Percentiles rank a stretch among this genome's conserved stretches.
phyloP scores from a whole-genome alignment of 176 grass and related monocot genomes.

The Avena sativa region DNA sequence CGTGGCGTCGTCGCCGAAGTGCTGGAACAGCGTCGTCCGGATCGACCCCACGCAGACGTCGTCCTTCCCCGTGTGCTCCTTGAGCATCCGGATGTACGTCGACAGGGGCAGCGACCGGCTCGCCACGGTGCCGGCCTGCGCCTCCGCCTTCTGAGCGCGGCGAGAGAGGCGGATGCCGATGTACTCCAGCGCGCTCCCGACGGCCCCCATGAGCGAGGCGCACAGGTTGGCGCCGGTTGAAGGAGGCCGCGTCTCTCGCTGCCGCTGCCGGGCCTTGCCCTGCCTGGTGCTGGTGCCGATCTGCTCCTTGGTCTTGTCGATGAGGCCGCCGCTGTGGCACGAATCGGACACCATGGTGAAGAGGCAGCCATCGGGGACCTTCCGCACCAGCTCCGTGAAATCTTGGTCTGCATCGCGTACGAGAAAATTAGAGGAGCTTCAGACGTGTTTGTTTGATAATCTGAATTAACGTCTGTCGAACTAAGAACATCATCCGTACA shows the following conservation, averaged over 20 bases:
- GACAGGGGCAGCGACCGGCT: conserved; percentile 75
- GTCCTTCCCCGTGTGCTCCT: conserved; percentile 70
- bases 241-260: conserved; percentile 9
- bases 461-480: too few species aligned
- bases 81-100: conserved; percentile 77
- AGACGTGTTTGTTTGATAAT: too few species aligned
- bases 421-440: neutral
- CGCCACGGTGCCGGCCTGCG: neutral
- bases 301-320: conserved; percentile 90
- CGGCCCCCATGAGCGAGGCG: conserved; percentile 38
- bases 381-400: conserved; percentile 73
- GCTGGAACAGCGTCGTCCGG: conserved; percentile 76
- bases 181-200: conserved; percentile 47
- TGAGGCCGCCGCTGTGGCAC: conserved; percentile 90
- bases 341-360: conserved; percentile 88
- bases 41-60: conserved; percentile 83
- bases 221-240: conserved; percentile 35
- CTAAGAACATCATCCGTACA: too few species aligned
- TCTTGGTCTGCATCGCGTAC: conserved; percentile 63
- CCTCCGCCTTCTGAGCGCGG: neutral
- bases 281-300: conserved; percentile 74
- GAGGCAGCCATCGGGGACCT: conserved; percentile 64
- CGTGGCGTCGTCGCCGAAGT: conserved; percentile 81
- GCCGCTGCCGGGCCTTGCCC: conserved; percentile 8
- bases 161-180: conserved; percentile 39